These are phyloP conservation scores for Mycotypha africana DNA, from an alignment of 371 early-diverging fungal genomes.

Conservation along the genomic window DNA sequence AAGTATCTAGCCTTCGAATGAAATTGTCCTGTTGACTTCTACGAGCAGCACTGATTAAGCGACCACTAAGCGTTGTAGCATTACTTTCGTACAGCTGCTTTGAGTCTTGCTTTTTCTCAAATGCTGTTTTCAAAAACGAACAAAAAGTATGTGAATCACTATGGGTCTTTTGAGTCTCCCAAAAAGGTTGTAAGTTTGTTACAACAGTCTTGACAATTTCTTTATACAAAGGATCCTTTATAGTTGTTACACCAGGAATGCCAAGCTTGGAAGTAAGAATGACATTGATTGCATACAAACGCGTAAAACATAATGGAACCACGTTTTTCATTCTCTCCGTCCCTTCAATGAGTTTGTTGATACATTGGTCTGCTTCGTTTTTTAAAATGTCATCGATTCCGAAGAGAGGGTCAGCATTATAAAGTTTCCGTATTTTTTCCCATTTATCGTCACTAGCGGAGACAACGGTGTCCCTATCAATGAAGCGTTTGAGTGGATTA, in stretches of 20 bases:
- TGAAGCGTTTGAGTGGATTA: background rate
- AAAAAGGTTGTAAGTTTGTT: background rate
- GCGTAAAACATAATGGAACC: conserved; percentile 4
- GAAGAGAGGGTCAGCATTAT: conserved; percentile 3
- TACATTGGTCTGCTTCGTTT: background rate
- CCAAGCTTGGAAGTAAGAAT: conserved; percentile 6
- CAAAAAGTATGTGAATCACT: conserved; percentile 6
- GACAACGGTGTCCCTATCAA: conserved; percentile 3
- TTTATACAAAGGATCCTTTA: conserved; percentile 8
- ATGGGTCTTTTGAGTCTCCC: background rate
- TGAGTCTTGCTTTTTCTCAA: conserved; percentile 3
- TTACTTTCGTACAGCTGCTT: background rate
- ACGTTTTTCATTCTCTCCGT: background rate
- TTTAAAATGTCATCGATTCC: conserved; percentile 2
- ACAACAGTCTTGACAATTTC: conserved; percentile 1
- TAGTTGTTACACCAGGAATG: background rate
- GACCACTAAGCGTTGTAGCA: background rate
- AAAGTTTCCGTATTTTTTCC: conserved; percentile 9
- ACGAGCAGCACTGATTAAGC: conserved; percentile 1
- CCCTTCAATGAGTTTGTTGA: conserved; percentile 5
- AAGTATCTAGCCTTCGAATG: conserved; percentile 6
- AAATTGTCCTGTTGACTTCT: conserved; percentile 5
- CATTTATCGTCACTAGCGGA: conserved; percentile 1
- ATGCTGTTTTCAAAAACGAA: conserved; percentile 9
- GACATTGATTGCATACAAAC: conserved; percentile 4